Base-by-base conservation (phyloP, 495 filamentous ascomycete genomes). In the Aspergillus mulundensis region DNA sequence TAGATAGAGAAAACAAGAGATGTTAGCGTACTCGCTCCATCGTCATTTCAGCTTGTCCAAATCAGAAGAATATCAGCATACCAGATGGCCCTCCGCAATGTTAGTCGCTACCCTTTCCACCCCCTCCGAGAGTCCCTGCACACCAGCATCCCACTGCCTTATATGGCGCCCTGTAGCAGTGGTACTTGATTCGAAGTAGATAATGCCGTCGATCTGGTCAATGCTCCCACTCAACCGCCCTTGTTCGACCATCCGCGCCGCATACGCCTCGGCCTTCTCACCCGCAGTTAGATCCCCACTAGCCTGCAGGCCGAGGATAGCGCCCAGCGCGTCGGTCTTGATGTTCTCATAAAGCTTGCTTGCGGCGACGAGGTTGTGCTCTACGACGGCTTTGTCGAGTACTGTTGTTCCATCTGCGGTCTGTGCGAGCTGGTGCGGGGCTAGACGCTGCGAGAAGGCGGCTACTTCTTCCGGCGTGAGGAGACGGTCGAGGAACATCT, bases 171-270 rank as follows among this genome's bases (percentile, higher is more conserved):
- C 69, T 53, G 82, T 85, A n/a, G 84, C 84, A 54, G 85, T 83
- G 16, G 78, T 76, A 36, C 79, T 82, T 2, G 65, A 61, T 54
- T 91, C 87, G 64, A 98, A 98, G 64, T 82, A 89, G 40, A 98
- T 94, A 10, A 92, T 69, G 14, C 88, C 77, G 57, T 91, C 89
- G 65, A 98, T 95, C 76, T 97, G 94, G 71, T 98, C 95, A 64
- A 98, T 97, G 46, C 84, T 84, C 8, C 94, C 94, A 1, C 81
- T 80, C 56, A 98, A 71, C 21, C 94, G 84, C 15, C 88, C 89
- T 69, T 96, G 91, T 72, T 97, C 92, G 59, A 97, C 90, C 94
- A 98, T 98, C 47, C 81, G 80, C 3, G 94, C 91, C 12, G 95
- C 93, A 49, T 91, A 95, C 18, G 87, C 85, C 77, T 97, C 95